phyloP scores from a whole-genome alignment of 352 stramenopile species.

The Hyaloperonospora arabidopsidis region DNA sequence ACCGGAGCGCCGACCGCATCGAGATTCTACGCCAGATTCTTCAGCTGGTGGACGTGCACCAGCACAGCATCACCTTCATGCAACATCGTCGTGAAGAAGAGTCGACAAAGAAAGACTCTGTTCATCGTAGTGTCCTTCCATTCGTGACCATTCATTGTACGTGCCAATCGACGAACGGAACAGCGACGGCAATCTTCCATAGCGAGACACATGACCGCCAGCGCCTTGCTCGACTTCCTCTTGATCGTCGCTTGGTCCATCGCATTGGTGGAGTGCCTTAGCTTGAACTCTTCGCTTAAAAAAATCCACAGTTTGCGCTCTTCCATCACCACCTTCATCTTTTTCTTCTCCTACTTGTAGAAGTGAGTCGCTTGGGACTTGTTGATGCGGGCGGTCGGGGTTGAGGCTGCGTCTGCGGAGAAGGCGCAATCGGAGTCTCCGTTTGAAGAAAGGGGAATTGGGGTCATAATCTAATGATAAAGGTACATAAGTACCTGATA shows the following conservation, averaged over 20 bases:
- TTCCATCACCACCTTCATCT: too few species aligned
- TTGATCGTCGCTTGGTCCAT: not conserved
- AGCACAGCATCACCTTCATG: not conserved
- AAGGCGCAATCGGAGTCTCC: too few species aligned
- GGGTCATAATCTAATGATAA: too few species aligned
- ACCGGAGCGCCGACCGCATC: not conserved
- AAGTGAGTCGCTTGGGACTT: too few species aligned
- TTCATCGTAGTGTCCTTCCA: not conserved
- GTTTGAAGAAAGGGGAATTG: too few species aligned
- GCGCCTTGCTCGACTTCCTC: slow-evolving; percentile 9
- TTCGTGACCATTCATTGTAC: not conserved
- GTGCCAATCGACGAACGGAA: slow-evolving; percentile 1
- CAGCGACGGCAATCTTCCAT: not conserved
- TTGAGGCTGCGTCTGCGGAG: too few species aligned
- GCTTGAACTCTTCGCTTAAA: not conserved
- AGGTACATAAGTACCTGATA: too few species aligned
- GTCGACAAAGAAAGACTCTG: not conserved
- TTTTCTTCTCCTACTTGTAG: too few species aligned
- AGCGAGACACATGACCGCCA: not conserved
- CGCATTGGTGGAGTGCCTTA: not conserved
- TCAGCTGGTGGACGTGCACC: too few species aligned
- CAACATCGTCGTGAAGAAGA: not conserved
- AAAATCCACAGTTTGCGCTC: too few species aligned
- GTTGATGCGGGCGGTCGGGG: too few species aligned
- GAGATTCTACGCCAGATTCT: too few species aligned